Evolutionary conservation across 176 grass and related monocot species (phyloP).

Genomic region (Paspalum vaginatum): DNA sequence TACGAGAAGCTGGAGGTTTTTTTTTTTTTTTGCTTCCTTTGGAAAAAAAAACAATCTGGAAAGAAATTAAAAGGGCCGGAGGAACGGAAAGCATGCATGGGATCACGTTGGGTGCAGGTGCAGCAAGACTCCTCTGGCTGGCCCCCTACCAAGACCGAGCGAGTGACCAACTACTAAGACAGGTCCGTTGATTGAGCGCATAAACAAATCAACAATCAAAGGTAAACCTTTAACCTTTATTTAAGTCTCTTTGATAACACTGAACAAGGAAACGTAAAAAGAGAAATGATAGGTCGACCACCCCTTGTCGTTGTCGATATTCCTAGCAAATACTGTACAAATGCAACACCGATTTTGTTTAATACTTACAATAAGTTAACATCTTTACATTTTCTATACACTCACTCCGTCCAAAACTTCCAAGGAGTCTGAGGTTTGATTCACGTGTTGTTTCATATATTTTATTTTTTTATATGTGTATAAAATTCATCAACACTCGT

Average conservation of each 20-base stretch:
- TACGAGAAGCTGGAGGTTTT: background rate
- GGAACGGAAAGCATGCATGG: conserved; percentile 42
- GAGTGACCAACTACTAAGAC: conserved; percentile 14
- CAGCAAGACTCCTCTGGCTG: conserved; percentile 22
- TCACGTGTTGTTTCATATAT: too few relatives aligned
- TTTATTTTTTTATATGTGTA: too few relatives aligned
- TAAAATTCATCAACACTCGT: too few relatives aligned
- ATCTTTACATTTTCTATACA: too few relatives aligned
- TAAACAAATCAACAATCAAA: background rate
- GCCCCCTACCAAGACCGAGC: conserved; percentile 16
- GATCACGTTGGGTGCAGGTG: conserved; percentile 54
- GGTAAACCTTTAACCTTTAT: conserved; percentile 24
- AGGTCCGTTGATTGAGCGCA: conserved; percentile 3
- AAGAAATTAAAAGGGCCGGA: too few relatives aligned
- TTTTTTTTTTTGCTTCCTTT: background rate
- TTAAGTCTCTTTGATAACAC: background rate
- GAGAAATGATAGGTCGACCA: background rate
- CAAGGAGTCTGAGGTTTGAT: too few relatives aligned
- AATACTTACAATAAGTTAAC: too few relatives aligned
- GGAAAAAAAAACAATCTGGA: too few relatives aligned
- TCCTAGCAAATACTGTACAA: too few relatives aligned
- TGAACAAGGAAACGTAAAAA: background rate
- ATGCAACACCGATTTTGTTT: too few relatives aligned
- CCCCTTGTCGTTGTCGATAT: too few relatives aligned
- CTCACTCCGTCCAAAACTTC: too few relatives aligned